phyloP scores from a whole-genome alignment of 495 filamentous ascomycete species.

The Daldinia childiae region DNA sequence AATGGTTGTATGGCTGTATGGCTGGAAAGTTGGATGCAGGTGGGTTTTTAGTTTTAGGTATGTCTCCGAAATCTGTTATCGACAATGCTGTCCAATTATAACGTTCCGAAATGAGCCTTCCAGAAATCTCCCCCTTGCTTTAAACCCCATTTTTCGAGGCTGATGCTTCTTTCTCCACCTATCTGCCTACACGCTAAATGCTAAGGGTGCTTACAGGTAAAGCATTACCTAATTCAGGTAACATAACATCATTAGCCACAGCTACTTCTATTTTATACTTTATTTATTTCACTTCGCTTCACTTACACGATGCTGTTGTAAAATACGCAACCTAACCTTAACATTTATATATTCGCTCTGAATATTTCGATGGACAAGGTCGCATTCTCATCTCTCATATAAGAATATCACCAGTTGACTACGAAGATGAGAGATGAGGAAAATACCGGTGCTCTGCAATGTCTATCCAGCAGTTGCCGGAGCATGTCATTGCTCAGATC shows the following conservation, averaged over 20 bases:
- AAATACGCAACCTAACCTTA: neutral
- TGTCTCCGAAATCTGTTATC: constrained; percentile 19
- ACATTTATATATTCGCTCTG: neutral
- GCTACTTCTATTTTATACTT: neutral
- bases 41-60: constrained; percentile 4
- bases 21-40: neutral
- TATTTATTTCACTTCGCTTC: neutral
- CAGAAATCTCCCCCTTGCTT: constrained; percentile 14
- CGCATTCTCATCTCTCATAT: neutral
- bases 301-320: neutral
- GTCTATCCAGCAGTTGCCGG: constrained; percentile 77
- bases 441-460: constrained; percentile 45
- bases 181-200: neutral
- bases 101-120: constrained; percentile 10
- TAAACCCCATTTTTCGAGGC: neutral
- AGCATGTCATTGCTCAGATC: constrained; percentile 82
- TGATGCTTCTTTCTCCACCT: neutral
- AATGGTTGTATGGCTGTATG: neutral
- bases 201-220: neutral
- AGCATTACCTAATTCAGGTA: neutral
- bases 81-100: constrained; percentile 23
- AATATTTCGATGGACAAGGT: neutral
- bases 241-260: neutral
- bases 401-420: neutral
- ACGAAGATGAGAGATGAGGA: constrained; percentile 25